phyloP scores from a whole-genome alignment of 1,139 yeast genomes.

The Pichia sp. region DNA sequence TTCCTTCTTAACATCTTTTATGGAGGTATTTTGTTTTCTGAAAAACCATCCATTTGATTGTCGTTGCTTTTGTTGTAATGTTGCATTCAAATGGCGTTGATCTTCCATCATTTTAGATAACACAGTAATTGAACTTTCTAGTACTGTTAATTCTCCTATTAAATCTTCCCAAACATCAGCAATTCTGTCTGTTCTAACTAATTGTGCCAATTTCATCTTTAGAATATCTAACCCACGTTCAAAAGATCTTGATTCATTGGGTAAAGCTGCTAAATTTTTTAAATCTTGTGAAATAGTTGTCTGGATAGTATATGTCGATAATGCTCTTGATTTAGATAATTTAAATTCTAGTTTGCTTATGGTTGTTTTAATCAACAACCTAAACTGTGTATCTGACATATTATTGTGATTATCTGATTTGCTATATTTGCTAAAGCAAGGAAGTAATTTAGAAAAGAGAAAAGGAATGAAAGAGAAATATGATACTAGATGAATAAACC shows the following conservation, averaged over 20 bases:
- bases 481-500: no score
- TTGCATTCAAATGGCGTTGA: conserved; percentile 1
- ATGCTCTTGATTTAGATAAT: conserved; percentile 7
- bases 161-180: conserved; percentile 20
- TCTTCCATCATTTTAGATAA: conserved; percentile 11
- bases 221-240: conserved; percentile 15
- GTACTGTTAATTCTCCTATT: conserved; percentile 15
- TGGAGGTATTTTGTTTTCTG: not conserved
- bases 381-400: conserved; percentile 6
- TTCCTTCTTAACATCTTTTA: not conserved
- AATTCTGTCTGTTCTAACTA: conserved; percentile 14
- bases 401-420: no score
- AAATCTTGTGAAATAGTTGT: conserved; percentile 10
- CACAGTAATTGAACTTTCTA: conserved; percentile 11
- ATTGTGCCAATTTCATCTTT: conserved; percentile 10
- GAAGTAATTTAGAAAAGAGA: no score
- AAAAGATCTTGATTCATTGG: conserved; percentile 11
- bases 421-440: no score
- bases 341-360: conserved; percentile 12
- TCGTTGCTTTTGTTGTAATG: not conserved
- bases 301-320: conserved; percentile 11
- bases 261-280: conserved; percentile 1
- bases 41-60: conserved; percentile 3
- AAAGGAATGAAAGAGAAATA: no score
- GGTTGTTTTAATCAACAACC: conserved; percentile 11